A percentile compares a stretch with the other conserved stretches of the same genome.
Evolutionary conservation across 345 rosid species (phyloP).

Genomic region (Gossypium bickii): DNA sequence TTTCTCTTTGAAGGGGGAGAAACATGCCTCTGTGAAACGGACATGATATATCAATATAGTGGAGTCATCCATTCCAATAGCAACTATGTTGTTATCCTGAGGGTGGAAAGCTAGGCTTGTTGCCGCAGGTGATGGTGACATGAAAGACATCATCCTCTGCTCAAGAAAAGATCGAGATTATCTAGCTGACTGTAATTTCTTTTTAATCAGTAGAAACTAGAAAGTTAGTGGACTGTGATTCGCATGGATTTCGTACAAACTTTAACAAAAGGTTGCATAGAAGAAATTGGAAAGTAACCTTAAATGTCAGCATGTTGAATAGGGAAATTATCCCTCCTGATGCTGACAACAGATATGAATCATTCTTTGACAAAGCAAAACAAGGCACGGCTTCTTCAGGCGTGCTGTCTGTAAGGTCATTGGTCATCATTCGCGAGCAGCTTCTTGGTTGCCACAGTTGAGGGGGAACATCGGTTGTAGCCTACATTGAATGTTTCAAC

Average conservation of each 20-base stretch:
- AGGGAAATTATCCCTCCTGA: too few species aligned
- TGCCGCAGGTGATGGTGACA: slow-evolving; percentile 34
- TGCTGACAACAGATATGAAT: too few species aligned
- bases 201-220: too few species aligned
- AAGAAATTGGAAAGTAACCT: too few species aligned
- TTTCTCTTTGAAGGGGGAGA: background rate
- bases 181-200: too few species aligned
- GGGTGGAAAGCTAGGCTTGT: slow-evolving; percentile 37
- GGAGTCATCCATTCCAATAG: slow-evolving; percentile 36
- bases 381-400: too few species aligned
- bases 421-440: slow-evolving; percentile 1
- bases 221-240: too few species aligned
- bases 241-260: too few species aligned
- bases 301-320: too few species aligned
- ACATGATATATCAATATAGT: slow-evolving; percentile 30
- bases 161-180: background rate
- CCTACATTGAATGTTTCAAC: slow-evolving; percentile 25
- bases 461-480: slow-evolving; percentile 29
- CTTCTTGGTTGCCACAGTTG: slow-evolving; percentile 31
- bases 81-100: slow-evolving; percentile 38
- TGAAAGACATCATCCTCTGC: slow-evolving; percentile 29
- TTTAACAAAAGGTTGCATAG: too few species aligned
- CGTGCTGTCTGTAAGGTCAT: background rate
- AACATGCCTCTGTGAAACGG: background rate
- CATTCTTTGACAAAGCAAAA: too few species aligned